phyloP scores from a whole-genome alignment of 768 basidiomycete species.

The Arthromyces matolae region DNA sequence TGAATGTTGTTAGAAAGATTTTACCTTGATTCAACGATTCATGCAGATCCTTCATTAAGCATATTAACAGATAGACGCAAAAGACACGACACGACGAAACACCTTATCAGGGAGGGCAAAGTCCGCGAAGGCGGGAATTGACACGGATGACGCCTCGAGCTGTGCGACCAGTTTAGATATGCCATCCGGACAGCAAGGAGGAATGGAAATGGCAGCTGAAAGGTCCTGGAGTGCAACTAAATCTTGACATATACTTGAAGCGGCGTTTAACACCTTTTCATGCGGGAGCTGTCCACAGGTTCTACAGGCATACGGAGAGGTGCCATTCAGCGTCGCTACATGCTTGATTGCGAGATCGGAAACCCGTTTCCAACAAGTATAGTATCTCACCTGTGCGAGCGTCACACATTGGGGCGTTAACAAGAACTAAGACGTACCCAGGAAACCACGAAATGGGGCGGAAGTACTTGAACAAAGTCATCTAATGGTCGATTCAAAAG shows the following conservation, averaged over 20 bases:
- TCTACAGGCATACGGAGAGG: background rate
- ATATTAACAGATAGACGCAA: no score
- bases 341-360: background rate
- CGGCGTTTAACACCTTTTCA: no score
- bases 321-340: background rate
- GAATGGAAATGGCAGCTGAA: background rate
- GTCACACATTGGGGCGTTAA: background rate
- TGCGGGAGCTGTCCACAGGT: no score
- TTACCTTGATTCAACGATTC: background rate
- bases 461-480: background rate
- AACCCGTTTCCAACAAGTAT: slow-evolving; percentile 1
- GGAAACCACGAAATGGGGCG: background rate
- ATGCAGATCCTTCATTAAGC: background rate
- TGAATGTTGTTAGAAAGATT: background rate
- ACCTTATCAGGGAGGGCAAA: background rate
- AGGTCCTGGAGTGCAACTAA: no score
- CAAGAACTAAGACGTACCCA: slow-evolving; percentile 2
- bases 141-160: background rate
- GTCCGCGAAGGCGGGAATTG: background rate
- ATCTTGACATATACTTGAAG: no score
- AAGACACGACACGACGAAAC: background rate
- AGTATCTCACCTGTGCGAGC: slow-evolving; percentile 1
- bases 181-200: background rate
- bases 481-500: slow-evolving; percentile 5
- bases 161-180: background rate